These are phyloP conservation scores for Ophiostoma piceae DNA, from an alignment of 2,329 filamentous ascomycete genomes.

Conservation along the genomic window DNA sequence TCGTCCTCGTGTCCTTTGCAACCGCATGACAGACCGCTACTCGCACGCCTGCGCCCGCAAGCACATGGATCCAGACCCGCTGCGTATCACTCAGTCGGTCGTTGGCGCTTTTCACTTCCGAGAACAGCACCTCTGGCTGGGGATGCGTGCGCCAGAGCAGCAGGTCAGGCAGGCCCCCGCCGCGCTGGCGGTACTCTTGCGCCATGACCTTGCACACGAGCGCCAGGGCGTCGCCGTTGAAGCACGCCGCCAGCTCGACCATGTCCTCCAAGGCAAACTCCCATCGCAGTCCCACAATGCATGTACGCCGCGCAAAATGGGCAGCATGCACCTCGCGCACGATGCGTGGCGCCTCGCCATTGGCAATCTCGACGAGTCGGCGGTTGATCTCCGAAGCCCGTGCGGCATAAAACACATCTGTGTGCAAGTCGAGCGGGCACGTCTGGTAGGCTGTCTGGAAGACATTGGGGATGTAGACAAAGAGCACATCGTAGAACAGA, in stretches of 20 bases:
- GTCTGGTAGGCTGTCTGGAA: conserved; percentile 96
- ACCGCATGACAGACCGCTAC: conserved; percentile 73
- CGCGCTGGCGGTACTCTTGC: conserved; percentile 84
- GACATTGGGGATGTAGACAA: conserved; percentile 89
- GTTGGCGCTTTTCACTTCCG: conserved; percentile 77
- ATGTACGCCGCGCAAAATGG: conserved; percentile 67
- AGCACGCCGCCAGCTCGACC: conserved; percentile 70
- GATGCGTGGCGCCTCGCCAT: conserved; percentile 66
- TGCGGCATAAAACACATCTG: conserved; percentile 82
- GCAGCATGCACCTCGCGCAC: conserved; percentile 62
- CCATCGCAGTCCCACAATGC: conserved; percentile 90
- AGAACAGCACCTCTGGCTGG: conserved; percentile 54
- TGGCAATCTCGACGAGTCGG: conserved; percentile 78
- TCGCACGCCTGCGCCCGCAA: conserved; percentile 74
- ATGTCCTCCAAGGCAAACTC: conserved; percentile 77
- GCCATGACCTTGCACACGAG: conserved; percentile 89
- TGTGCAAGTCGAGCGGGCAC: conserved; percentile 86
- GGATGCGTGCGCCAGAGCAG: conserved; percentile 67
- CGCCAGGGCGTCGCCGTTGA: conserved; percentile 72
- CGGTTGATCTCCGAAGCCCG: conserved; percentile 87
- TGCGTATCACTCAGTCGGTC: conserved; percentile 95
- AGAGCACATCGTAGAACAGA: conserved; percentile 88
- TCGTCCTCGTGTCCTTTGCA: conserved; percentile 44
- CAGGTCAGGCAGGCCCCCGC: conserved; percentile 85
- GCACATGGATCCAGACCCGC: conserved; percentile 91